Evolutionary conservation across 73 alveolate species (phyloP).

Genomic region (Loxodes magnus): DNA sequence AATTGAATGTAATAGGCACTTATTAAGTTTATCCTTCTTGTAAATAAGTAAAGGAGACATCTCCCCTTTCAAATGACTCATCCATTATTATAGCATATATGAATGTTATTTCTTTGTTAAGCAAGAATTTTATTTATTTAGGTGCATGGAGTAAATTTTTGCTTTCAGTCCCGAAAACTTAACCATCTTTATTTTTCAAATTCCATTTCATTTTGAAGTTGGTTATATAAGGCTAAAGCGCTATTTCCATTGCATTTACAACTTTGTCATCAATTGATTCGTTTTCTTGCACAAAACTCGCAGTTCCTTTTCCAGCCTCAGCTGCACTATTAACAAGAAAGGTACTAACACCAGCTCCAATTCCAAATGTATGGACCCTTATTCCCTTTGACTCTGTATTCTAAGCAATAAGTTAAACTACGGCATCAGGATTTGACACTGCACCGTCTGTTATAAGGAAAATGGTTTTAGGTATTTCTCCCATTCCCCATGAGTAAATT

Average conservation of each 20-base stretch:
- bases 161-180: no score
- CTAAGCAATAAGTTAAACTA: slow-evolving; percentile 31
- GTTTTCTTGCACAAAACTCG: slow-evolving; percentile 24
- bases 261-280: slow-evolving; percentile 26
- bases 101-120: no score
- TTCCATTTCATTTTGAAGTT: neutral
- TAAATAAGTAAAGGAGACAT: no score
- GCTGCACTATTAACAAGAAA: slow-evolving; percentile 25
- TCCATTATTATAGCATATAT: no score
- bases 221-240: slow-evolving; percentile 19
- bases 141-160: no score
- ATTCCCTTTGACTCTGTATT: slow-evolving; percentile 19
- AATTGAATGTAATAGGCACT: no score
- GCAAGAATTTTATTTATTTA: no score
- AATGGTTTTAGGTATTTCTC: slow-evolving; percentile 37
- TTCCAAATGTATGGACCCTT: slow-evolving; percentile 42
- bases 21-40: no score
- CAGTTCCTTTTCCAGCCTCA: slow-evolving; percentile 49
- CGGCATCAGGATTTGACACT: slow-evolving; percentile 51
- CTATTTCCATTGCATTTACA: slow-evolving; percentile 19
- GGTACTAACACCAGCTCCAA: slow-evolving; percentile 32
- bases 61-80: no score
- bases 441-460: slow-evolving; percentile 94
- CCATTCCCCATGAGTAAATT: neutral
- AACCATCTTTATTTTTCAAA: no score